Base-by-base conservation (phyloP, 331 rosid species). In the Acacia pycnantha region DNA sequence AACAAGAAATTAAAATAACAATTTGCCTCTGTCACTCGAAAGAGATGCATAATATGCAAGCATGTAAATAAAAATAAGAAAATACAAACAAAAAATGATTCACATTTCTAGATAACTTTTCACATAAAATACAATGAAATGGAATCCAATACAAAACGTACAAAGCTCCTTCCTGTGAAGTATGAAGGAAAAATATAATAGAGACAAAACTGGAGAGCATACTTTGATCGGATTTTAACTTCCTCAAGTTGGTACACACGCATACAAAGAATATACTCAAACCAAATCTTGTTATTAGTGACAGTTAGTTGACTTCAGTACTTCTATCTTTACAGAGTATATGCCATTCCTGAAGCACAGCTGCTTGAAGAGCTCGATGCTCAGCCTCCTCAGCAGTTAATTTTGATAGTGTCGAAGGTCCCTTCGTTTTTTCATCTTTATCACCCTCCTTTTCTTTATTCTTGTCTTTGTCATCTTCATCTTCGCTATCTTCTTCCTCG, bases 271-370 rank as follows among this genome's bases (percentile, higher is more conserved):
- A 84, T 87, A 83, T 81, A 78, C 70, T 83, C 83, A 44, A 54
- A 58, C 31, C 31, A 58, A 44, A 70, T 24, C 68, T 77, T 85
- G 58, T 76, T 26, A 50, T 8, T 62, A 67, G 50, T n/a, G 54
- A 66, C 12, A 50, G 70, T 85, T 82, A 88, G 48, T 88, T 90
- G 77, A 90, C 94, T 88, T 92, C 91, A 70, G 90, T 86, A 77
- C 82, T 87, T 85, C 95, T 89, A 82, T 94, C 99, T 87, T 96
- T 96, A 82, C 94, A 91, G 78, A 96, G 81, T 74, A 89, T 85
- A 86, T 96, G 94, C 99, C 99, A 96, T 83, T 96, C 99, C 73
- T 94, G 97, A 18, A 96, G 94, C 72, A 96, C 99, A 43, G 99
- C 95, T 24, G 98, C 93, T 85, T 96, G 99, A 88, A 96, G 99